phyloP scores from a whole-genome alignment of 2,329 filamentous ascomycete species.

The Alternaria ethzedia region DNA sequence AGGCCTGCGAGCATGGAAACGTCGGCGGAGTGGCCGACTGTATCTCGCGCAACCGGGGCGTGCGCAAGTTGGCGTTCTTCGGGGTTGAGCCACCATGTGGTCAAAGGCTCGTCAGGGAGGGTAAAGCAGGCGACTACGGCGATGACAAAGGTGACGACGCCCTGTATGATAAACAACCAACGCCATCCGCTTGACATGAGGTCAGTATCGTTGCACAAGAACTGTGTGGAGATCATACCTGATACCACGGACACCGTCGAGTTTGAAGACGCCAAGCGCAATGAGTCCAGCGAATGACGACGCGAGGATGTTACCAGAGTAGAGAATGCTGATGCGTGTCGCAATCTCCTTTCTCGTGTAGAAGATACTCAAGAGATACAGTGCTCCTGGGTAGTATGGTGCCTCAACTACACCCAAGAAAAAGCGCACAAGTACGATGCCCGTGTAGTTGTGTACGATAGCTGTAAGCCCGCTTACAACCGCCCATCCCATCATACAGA shows the following conservation, averaged over 20 bases:
- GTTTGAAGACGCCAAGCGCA: constrained; percentile 21
- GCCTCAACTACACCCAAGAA: constrained; percentile 42
- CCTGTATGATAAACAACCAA: constrained; percentile 34
- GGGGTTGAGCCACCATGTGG: constrained; percentile 53
- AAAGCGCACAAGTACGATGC: constrained; percentile 37
- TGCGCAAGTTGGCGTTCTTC: constrained; percentile 52
- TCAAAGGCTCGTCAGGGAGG: constrained; percentile 46
- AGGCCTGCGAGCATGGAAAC: constrained; percentile 48
- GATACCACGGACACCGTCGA: constrained; percentile 26
- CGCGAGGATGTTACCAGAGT: constrained; percentile 22
- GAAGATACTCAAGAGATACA: constrained; percentile 68
- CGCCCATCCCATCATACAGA: constrained; percentile 43
- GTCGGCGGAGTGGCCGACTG: constrained; percentile 53
- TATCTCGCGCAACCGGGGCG: constrained; percentile 52
- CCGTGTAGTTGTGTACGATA: constrained; percentile 36
- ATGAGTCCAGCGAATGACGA: constrained; percentile 22
- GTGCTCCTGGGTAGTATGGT: constrained; percentile 64
- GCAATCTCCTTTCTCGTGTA: constrained; percentile 62
- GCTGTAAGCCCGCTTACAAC: constrained; percentile 35
- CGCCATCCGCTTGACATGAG: constrained; percentile 7
- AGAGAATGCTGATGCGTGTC: constrained; percentile 19
- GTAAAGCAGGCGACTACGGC: constrained; percentile 34
- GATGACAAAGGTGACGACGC: constrained; percentile 33
- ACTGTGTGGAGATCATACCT: background rate
- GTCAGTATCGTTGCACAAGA: background rate